A percentile compares a stretch with the other conserved stretches of the same genome.
phyloP scores from a whole-genome alignment of 1,284 basidiomycete genomes.

The Porogramme epimiltina region DNA sequence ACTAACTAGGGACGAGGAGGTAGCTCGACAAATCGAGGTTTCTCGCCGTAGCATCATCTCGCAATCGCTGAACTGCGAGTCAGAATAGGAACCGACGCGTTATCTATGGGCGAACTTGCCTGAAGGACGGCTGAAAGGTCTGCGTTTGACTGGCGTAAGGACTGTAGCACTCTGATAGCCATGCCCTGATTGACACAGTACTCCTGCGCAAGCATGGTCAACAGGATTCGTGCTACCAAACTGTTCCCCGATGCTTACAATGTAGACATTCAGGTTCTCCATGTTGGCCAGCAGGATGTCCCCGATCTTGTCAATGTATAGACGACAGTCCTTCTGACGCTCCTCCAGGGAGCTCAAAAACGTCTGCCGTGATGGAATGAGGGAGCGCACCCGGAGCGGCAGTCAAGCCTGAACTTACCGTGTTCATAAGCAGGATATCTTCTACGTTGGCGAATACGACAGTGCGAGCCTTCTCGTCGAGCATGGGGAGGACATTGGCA shows the following conservation, averaged over 20 bases:
- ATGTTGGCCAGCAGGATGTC: conserved; percentile 82
- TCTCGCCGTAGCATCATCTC: conserved; percentile 75
- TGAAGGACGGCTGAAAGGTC: conserved; percentile 70
- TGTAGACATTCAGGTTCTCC: conserved; percentile 77
- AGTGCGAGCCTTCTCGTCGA: conserved; percentile 79
- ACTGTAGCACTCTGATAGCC: conserved; percentile 80
- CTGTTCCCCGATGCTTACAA: conserved; percentile 46
- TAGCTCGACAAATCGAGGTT: conserved; percentile 91
- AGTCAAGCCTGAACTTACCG: conserved; percentile 49
- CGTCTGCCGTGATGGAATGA: conserved; percentile 40
- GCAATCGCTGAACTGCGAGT: conserved; percentile 50
- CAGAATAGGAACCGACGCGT: too few relatives aligned
- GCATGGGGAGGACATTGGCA: conserved; percentile 68
- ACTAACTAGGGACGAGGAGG: conserved; percentile 85
- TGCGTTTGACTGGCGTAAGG: conserved; percentile 68
- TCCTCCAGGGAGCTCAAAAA: conserved; percentile 89
- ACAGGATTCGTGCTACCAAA: background rate
- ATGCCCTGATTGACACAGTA: conserved; percentile 91
- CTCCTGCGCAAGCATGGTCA: conserved; percentile 47
- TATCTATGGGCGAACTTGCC: too few relatives aligned
- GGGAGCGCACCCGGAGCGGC: conserved; percentile 11
- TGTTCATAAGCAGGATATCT: conserved; percentile 86
- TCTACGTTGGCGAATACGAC: conserved; percentile 95
- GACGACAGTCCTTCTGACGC: conserved; percentile 85
- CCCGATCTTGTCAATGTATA: conserved; percentile 88